Percentiles rank a stretch among this genome's conserved stretches.
These are phyloP conservation scores for Lactarius evosmus DNA, from an alignment of 768 basidiomycete genomes.

Conservation along the genomic window DNA sequence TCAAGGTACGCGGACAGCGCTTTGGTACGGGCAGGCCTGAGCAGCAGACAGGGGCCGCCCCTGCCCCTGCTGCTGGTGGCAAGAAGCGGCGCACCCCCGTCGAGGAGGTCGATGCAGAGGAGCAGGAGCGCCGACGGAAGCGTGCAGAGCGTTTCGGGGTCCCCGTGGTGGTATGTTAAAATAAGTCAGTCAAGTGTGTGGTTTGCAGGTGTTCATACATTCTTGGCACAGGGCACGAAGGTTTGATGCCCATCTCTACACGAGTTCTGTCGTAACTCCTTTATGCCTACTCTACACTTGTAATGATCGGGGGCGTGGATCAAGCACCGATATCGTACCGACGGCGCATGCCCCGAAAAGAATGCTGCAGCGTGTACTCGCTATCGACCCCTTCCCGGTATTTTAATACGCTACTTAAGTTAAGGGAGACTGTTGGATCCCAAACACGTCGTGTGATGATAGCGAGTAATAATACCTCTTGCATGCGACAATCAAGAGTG, in stretches of 20 bases:
- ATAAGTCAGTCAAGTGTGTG: background rate
- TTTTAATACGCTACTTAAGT: background rate
- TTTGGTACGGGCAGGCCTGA: slow-evolving; percentile 41
- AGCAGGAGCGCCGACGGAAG: slow-evolving; percentile 26
- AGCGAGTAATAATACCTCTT: background rate
- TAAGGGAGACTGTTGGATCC: background rate
- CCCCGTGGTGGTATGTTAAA: slow-evolving; percentile 9
- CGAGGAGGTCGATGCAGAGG: slow-evolving; percentile 25
- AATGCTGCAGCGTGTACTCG: background rate
- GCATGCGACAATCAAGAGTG: too few species aligned
- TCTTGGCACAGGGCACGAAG: slow-evolving; percentile 14
- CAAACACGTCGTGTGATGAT: background rate
- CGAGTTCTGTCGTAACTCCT: background rate
- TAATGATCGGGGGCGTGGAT: slow-evolving; percentile 5
- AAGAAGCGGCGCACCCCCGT: slow-evolving; percentile 39
- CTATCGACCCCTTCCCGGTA: background rate
- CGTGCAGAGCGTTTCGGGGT: slow-evolving; percentile 28
- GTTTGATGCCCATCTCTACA: slow-evolving; percentile 9
- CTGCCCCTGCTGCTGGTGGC: slow-evolving; percentile 14
- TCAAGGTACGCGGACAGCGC: slow-evolving; percentile 51
- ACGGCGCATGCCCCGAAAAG: background rate
- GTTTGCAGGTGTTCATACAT: slow-evolving; percentile 1
- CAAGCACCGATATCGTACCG: background rate
- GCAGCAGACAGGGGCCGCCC: slow-evolving; percentile 9
- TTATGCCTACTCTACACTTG: slow-evolving; percentile 6